Percentiles rank a stretch among this genome's conserved stretches.
Evolutionary conservation across 179 eudicot genomes (phyloP).

Genomic region (Patellifolia procumbens): DNA sequence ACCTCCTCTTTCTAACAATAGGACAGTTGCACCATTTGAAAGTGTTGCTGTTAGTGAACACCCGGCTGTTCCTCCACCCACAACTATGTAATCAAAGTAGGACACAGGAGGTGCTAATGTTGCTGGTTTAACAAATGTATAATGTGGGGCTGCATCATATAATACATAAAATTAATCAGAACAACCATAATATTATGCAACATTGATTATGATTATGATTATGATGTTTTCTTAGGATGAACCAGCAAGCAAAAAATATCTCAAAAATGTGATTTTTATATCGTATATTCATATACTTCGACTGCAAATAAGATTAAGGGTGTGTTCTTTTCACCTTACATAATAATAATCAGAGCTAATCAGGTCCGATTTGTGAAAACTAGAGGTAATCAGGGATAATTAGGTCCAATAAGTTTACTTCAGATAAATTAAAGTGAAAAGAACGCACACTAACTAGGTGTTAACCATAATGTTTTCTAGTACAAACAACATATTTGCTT

Average conservation of each 20-base stretch:
- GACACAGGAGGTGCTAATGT: conserved; percentile 54
- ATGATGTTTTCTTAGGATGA: background rate
- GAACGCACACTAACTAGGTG: no score
- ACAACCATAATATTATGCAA: background rate
- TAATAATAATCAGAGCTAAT: no score
- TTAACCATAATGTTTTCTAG: no score
- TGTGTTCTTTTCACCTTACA: no score
- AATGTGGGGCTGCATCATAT: conserved; percentile 60
- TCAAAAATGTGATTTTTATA: no score
- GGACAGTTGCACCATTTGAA: conserved; percentile 48
- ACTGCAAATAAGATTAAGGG: background rate
- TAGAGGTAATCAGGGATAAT: no score
- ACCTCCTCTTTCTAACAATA: conserved; percentile 88
- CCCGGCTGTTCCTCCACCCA: conserved; percentile 89
- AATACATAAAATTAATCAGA: background rate
- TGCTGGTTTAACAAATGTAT: conserved; percentile 64
- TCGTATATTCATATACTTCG: background rate
- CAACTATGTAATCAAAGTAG: conserved; percentile 66
- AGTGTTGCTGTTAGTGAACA: conserved; percentile 77
- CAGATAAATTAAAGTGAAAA: no score
- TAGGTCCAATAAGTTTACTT: no score
- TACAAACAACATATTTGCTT: no score
- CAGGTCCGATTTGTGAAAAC: no score
- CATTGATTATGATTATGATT: background rate
- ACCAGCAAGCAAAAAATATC: background rate